Conservation (phyloP, 768 basidiomycete genomes). For the Kwoniella botswanensis region DNA sequence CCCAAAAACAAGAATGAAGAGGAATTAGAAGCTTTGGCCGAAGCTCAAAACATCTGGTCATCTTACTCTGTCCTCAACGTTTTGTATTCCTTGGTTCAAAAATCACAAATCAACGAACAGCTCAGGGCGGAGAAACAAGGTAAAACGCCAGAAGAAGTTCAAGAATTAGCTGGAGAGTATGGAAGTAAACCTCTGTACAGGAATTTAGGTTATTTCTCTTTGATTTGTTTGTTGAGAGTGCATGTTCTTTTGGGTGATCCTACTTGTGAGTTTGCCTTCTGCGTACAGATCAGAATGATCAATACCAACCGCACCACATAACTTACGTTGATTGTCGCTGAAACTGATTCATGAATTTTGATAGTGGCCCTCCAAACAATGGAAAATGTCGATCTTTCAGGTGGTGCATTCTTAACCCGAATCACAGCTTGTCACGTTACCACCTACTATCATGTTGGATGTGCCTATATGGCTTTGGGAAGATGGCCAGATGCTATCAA, state of each 20-base stretch:
- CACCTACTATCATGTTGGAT: conserved; percentile 66
- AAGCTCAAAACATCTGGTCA: conserved; percentile 77
- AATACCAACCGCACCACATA: no score
- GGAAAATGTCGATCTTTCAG: conserved; percentile 89
- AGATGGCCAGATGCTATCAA: conserved; percentile 95
- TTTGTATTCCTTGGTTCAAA: conserved; percentile 96
- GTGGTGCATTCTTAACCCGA: conserved; percentile 89
- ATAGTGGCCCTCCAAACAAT: conserved; percentile 92
- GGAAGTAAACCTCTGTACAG: conserved; percentile 87
- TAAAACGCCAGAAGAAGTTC: conserved; percentile 79
- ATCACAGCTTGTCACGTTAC: conserved; percentile 94
- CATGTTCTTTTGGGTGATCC: conserved; percentile 91
- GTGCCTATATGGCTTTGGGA: conserved; percentile 94
- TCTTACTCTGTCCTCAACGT: conserved; percentile 98
- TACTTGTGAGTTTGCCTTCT: conserved; percentile 48
- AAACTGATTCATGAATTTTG: neutral
- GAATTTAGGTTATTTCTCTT: conserved; percentile 94
- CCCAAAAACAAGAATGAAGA: conserved; percentile 81
- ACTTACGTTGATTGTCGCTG: conserved; percentile 1
- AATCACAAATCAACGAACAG: conserved; percentile 92
- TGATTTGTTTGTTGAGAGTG: conserved; percentile 92
- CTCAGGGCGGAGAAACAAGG: conserved; percentile 80
- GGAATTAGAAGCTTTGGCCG: conserved; percentile 75
- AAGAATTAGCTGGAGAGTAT: conserved; percentile 89
- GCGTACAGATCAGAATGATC: no score